Percentiles rank a stretch among this genome's conserved stretches.
phyloP scores from a whole-genome alignment of 192 early-diverging fungal species.

The Pilaira anomala region DNA sequence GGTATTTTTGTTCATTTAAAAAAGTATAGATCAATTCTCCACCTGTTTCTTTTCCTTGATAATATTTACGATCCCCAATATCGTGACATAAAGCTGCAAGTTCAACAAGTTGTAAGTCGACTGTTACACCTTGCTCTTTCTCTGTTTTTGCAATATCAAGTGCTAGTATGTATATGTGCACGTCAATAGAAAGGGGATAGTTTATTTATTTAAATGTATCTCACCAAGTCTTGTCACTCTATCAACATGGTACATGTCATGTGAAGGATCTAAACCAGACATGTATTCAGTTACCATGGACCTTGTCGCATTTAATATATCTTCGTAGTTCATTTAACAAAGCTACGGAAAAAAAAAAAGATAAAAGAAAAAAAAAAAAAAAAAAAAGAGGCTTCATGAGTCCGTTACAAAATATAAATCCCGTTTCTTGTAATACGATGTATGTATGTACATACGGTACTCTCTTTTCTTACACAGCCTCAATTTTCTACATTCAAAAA shows the following conservation, averaged over 20 bases:
- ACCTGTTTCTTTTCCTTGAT: constrained; percentile 44
- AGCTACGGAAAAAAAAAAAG: constrained; percentile 8
- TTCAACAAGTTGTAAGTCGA: constrained; percentile 57
- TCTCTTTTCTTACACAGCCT: too few species aligned
- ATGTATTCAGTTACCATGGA: constrained; percentile 60
- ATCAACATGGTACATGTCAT: constrained; percentile 68
- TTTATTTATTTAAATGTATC: neutral
- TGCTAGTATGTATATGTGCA: constrained; percentile 24
- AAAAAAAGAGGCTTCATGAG: too few species aligned
- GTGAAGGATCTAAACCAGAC: constrained; percentile 63
- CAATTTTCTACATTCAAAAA: too few species aligned
- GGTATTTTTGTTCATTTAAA: constrained; percentile 37
- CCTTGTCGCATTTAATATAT: constrained; percentile 38
- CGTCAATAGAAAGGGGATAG: too few species aligned
- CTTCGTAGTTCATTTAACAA: neutral
- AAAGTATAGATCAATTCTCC: constrained; percentile 47
- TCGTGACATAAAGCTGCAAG: constrained; percentile 69
- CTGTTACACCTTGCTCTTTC: constrained; percentile 19
- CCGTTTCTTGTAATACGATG: too few species aligned
- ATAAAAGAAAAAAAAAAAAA: constrained; percentile 1
- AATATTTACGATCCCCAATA: constrained; percentile 68
- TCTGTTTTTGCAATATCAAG: constrained; percentile 43
- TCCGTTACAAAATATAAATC: too few species aligned
- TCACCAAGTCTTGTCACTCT: constrained; percentile 59
- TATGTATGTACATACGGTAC: too few species aligned